These are phyloP conservation scores for Globisporangium iwayamae DNA, from an alignment of 352 stramenopile species.

Conservation along the genomic window DNA sequence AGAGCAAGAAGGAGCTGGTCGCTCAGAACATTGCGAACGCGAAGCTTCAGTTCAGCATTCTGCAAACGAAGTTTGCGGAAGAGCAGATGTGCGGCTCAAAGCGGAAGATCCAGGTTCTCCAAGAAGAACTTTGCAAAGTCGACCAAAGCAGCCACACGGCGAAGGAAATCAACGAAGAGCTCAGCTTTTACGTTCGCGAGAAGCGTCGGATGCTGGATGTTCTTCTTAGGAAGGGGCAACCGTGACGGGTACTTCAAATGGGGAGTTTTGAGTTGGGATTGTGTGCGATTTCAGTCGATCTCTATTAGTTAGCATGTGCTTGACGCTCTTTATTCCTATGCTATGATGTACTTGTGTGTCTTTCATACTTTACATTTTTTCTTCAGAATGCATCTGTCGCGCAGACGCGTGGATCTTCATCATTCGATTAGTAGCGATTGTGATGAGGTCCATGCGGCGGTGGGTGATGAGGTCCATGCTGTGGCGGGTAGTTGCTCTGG, in stretches of 20 bases:
- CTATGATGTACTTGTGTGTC: not conserved
- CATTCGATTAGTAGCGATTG: slow-evolving; percentile 1
- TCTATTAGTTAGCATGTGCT: not conserved
- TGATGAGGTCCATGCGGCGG: slow-evolving; percentile 1
- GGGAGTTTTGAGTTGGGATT: not conserved
- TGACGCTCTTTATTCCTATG: not conserved
- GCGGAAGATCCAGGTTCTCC: slow-evolving; percentile 21
- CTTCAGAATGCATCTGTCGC: not conserved
- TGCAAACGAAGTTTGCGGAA: slow-evolving; percentile 20
- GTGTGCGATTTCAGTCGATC: not conserved
- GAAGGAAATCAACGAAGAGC: slow-evolving; percentile 11
- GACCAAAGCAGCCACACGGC: not conserved
- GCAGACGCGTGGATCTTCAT: not conserved
- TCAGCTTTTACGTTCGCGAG: slow-evolving; percentile 19
- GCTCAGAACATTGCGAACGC: slow-evolving; percentile 19
- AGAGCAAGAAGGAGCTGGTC: slow-evolving; percentile 17
- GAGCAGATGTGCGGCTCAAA: slow-evolving; percentile 22
- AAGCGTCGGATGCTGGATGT: slow-evolving; percentile 10
- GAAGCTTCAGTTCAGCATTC: slow-evolving; percentile 20
- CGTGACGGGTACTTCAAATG: not conserved
- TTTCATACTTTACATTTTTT: not conserved
- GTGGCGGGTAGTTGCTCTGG: slow-evolving; percentile 3
- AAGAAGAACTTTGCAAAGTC: slow-evolving; percentile 15
- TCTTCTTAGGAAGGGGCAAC: slow-evolving; percentile 4
- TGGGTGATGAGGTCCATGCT: not conserved